A percentile compares a stretch with the other conserved stretches of the same genome.
Evolutionary conservation across 2,329 filamentous ascomycete species (phyloP).

Genomic region (Sporothrix dimorphospora): DNA sequence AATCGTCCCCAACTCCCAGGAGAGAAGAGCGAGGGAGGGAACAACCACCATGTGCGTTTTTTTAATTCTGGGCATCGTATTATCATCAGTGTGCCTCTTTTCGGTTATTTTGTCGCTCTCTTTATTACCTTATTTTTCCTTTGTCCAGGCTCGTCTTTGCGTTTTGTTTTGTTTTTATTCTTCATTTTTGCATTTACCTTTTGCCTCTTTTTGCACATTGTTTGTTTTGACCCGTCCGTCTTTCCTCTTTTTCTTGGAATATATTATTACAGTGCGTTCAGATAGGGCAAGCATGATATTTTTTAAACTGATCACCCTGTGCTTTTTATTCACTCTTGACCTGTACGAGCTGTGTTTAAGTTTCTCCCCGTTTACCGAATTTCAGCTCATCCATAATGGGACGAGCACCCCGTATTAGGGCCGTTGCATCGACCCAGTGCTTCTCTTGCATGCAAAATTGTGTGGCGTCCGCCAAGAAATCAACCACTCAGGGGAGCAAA

Average conservation of each 20-base stretch:
- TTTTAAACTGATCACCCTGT: neutral
- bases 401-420: neutral
- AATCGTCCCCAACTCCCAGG: too few relatives aligned
- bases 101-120: neutral
- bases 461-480: neutral
- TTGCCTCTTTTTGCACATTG: neutral
- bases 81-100: neutral
- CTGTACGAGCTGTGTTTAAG: too few relatives aligned
- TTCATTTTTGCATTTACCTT: neutral
- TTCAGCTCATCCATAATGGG: neutral
- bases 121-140: constrained; percentile 3
- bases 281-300: constrained; percentile 19
- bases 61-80: neutral
- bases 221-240: neutral
- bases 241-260: constrained; percentile 9
- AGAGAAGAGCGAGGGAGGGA: neutral
- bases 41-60: neutral
- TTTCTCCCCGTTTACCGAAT: neutral
- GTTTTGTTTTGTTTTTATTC: constrained; percentile 8
- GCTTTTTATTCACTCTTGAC: neutral
- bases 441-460: neutral
- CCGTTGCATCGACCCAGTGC: neutral
- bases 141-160: constrained; percentile 7
- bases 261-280: constrained; percentile 13
- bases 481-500: neutral